Evolutionary conservation across 768 basidiomycete genomes (phyloP).

Genomic region (Plicaturopsis crispa): DNA sequence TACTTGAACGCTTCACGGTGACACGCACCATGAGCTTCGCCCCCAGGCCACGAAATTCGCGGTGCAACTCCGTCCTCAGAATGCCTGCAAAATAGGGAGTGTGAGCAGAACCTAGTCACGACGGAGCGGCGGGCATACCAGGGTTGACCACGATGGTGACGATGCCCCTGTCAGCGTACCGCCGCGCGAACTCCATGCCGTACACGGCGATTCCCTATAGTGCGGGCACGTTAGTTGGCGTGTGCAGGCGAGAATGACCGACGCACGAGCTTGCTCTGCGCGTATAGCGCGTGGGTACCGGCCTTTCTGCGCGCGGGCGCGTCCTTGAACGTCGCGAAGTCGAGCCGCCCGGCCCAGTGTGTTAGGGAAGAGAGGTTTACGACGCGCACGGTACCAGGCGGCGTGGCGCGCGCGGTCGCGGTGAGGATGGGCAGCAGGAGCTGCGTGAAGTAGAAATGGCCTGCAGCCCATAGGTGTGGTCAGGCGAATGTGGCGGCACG

Average conservation of each 20-base stretch:
- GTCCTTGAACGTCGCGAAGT: slow-evolving; percentile 35
- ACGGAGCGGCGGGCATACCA: slow-evolving; percentile 13
- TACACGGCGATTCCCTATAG: not conserved
- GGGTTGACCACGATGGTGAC: slow-evolving; percentile 33
- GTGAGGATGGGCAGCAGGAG: slow-evolving; percentile 42
- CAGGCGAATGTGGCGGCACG: not conserved
- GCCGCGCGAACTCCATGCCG: not conserved
- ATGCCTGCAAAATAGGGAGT: not conserved
- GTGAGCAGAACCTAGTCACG: not conserved
- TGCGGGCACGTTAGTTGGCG: not conserved
- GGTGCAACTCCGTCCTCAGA: not conserved
- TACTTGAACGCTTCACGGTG: slow-evolving; percentile 6
- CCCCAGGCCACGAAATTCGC: slow-evolving; percentile 6
- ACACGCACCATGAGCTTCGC: slow-evolving; percentile 21
- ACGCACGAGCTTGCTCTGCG: slow-evolving; percentile 40
- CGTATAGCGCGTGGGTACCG: slow-evolving; percentile 16
- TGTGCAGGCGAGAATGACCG: not conserved
- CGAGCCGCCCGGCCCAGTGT: slow-evolving; percentile 23
- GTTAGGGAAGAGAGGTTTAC: slow-evolving; percentile 38
- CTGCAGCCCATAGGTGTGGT: slow-evolving; percentile 14
- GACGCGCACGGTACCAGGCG: slow-evolving; percentile 37
- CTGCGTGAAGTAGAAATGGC: slow-evolving; percentile 42
- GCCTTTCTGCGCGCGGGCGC: slow-evolving; percentile 18
- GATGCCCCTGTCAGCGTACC: slow-evolving; percentile 31
- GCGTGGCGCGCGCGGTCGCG: slow-evolving; percentile 26